Evolutionary conservation across 176 grass and related monocot genomes (phyloP), one percentile per base, ranked within the genome.

Genomic region (Dendrocalamus sinicus): DNA sequence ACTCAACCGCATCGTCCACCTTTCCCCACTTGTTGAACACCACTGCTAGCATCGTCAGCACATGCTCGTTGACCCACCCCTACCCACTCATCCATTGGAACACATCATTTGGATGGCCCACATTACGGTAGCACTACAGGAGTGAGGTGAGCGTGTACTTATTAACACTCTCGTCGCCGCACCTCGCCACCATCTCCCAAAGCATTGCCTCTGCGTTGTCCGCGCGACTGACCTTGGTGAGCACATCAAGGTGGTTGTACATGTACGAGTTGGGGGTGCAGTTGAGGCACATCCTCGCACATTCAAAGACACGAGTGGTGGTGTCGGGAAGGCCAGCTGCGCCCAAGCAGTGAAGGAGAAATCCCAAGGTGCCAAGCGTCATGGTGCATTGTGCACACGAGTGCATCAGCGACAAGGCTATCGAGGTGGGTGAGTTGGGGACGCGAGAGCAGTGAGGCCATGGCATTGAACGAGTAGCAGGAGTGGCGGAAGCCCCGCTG

Each of bases 391-490:
- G 51, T 88, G 52, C 4, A 60, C 12, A 60, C 40, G 24, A 95
- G 76, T 12, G 83, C 55, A 19, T 92, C 81, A 7, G 66, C 37
- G 15, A 81, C 78, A 68, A 98, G 88, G 14, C 61, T 46, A 37
- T 93, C 86, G 12, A 98, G 88, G 57, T 89, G 78, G 22, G 59
- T 83, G 20, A 22, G 63, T 52, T 81, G 88, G 73, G 78, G 88
- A 23, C 63, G 88, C 9, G 81, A 76, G 73, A 98, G 91, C 75
- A 91, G 76, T 0, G 85, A 88, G 17, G 88, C 90, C 88, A 98
- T 95, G 81, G 96, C 83, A 60, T 95, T 95, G 86, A 92, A 87
- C n/a, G 88, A 92, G 78, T 98, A 98, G 77, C 91, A 95, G 65
- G 79, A 92, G 81, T 95, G 96, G 84, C 82, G 89, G 90, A 92